These are phyloP conservation scores for Syzygium aqueum DNA, from an alignment of 345 rosid species.

Conservation along the genomic window DNA sequence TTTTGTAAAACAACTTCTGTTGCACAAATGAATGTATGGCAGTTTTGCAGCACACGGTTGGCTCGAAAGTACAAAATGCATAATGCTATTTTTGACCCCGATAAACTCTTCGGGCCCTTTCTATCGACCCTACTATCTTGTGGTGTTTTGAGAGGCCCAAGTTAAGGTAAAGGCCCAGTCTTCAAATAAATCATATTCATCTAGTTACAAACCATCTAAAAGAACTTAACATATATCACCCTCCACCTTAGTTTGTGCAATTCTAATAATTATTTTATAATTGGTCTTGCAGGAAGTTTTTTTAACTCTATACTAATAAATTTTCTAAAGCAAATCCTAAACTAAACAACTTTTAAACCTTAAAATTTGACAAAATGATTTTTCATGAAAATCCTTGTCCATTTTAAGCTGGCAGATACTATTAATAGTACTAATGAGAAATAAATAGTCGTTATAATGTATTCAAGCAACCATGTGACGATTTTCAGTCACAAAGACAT, in stretches of 20 bases:
- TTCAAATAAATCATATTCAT: background rate
- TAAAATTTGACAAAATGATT: background rate
- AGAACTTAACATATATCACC: background rate
- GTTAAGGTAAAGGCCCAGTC: background rate
- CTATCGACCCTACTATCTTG: background rate
- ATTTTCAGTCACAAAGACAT: background rate
- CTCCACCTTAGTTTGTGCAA: background rate
- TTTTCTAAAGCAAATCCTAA: background rate
- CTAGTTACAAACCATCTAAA: background rate
- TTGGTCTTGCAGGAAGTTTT: background rate
- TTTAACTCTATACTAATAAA: background rate
- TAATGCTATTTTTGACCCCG: background rate
- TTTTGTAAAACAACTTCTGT: background rate
- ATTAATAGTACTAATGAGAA: background rate
- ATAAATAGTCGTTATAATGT: background rate
- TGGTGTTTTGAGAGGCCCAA: background rate
- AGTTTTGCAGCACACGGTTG: background rate
- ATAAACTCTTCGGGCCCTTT: background rate
- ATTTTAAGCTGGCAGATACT: background rate
- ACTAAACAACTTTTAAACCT: background rate
- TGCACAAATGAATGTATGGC: background rate
- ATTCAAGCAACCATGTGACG: background rate
- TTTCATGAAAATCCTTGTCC: background rate
- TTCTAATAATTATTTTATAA: background rate
- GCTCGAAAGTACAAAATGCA: background rate